phyloP scores from a whole-genome alignment of 2,329 filamentous ascomycete genomes.

The Arthrinium puccinioides region DNA sequence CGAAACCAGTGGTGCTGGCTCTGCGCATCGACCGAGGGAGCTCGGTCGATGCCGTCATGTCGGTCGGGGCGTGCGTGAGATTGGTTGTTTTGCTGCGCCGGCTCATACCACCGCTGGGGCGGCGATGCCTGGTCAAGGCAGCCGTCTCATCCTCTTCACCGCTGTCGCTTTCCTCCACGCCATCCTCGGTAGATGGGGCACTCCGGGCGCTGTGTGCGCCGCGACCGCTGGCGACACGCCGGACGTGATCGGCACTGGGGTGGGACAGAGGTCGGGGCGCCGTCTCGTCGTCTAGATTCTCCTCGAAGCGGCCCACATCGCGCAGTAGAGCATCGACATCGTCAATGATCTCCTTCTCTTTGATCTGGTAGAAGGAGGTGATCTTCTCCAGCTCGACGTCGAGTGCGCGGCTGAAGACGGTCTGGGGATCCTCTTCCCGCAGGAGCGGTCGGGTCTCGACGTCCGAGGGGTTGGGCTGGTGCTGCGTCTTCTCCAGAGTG shows the following conservation, averaged over 20 bases:
- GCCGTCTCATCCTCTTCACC: slow-evolving; percentile 41
- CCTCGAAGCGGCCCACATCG: slow-evolving; percentile 65
- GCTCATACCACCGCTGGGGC: slow-evolving; percentile 27
- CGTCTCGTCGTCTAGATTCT: slow-evolving; percentile 39
- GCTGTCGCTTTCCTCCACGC: slow-evolving; percentile 51
- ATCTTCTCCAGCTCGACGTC: slow-evolving; percentile 93
- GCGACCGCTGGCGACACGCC: slow-evolving; percentile 26
- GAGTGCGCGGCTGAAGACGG: slow-evolving; percentile 72
- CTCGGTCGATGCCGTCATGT: slow-evolving; percentile 58
- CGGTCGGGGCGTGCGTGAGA: slow-evolving; percentile 33
- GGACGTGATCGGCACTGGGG: slow-evolving; percentile 25
- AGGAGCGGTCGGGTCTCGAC: slow-evolving; percentile 82
- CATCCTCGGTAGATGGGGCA: slow-evolving; percentile 46
- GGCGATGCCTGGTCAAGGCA: slow-evolving; percentile 38
- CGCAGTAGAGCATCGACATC: slow-evolving; percentile 71
- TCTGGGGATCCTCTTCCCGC: slow-evolving; percentile 65
- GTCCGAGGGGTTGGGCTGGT: slow-evolving; percentile 59
- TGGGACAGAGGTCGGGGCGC: slow-evolving; percentile 14
- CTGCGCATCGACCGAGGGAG: slow-evolving; percentile 49
- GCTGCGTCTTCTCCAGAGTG: slow-evolving; percentile 77
- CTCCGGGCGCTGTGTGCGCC: slow-evolving; percentile 35
- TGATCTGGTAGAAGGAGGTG: slow-evolving; percentile 79
- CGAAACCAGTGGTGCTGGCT: slow-evolving; percentile 55
- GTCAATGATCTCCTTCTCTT: slow-evolving; percentile 79
- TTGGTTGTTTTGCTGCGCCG: slow-evolving; percentile 18